Evolutionary conservation across 495 filamentous ascomycete species (phyloP), one percentile per base, ranked within the genome.

Genomic region (Acidiella bohemica): DNA sequence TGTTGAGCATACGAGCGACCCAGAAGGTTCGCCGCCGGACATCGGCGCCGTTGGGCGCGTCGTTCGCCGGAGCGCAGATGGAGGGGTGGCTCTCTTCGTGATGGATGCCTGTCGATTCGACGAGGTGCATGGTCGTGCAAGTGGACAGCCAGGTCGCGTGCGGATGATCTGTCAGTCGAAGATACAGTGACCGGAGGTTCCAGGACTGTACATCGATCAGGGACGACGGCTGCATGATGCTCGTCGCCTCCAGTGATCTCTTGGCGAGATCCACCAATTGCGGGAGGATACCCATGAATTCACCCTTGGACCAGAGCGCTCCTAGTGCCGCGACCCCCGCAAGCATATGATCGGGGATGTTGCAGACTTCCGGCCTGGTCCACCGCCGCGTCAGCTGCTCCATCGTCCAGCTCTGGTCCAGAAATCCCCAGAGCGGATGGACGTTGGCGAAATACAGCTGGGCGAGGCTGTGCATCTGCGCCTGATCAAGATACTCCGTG

Each of bases 101-200:
- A 32, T 72, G 64, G 5, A 74, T 49, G 0, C 64, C 65, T 0
- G 64, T 52, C 0, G 69, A 62, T 50, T 74, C 70, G 8, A 68
- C 54, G 5, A 72, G 41, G 35, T 74, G 70, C 54, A 76, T 67
- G 19, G 69, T 46, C 6, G 61, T 68, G 47, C 67, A 70, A 32
- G 66, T 71, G 3, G 68, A 67, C 61, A 74, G 67, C 68, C 70
- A 74, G 16, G 67, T 57, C 5, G 62, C 57, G 41, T 76, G 64
- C 8, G 71, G 70, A 18, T 65, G 58, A 10, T 65, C 61, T 6
- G 69, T 72, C 48, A 64, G 62, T 22, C 72, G 59, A 5, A 74
- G 53, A 51, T 73, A 74, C 6, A 68, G 53, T 6, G 62, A 57
- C 28, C 70, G 66, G 7, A 76, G 60, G 11, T 71, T 62, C 69